A percentile compares a stretch with the other conserved stretches of the same genome.
These are phyloP conservation scores for Clavispora vitiphila DNA, from an alignment of 805 yeast species.

Conservation along the genomic window DNA sequence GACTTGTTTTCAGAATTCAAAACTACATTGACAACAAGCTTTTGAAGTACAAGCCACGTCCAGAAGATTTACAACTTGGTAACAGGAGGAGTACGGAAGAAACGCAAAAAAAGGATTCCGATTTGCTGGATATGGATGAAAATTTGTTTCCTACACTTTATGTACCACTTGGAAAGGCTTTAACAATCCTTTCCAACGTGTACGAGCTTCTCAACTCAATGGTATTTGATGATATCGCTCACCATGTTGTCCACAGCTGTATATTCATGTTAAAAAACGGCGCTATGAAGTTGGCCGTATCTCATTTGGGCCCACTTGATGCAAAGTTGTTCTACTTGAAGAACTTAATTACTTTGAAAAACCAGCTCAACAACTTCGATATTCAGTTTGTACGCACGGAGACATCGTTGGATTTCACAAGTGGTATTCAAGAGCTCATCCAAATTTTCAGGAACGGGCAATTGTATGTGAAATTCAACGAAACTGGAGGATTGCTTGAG, in stretches of 20 bases:
- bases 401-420: constrained; percentile 69
- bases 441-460: constrained; percentile 34
- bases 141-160: constrained; percentile 48
- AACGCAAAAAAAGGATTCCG: constrained; percentile 5
- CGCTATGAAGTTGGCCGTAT: constrained; percentile 37
- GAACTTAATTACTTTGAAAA: constrained; percentile 65
- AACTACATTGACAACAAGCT: constrained; percentile 65
- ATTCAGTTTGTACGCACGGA: constrained; percentile 72
- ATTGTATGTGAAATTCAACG: constrained; percentile 36
- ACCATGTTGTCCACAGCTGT: constrained; percentile 76
- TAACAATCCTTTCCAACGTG: constrained; percentile 67
- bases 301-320: constrained; percentile 49
- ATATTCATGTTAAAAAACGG: constrained; percentile 57
- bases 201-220: constrained; percentile 73
- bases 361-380: constrained; percentile 69
- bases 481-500: constrained; percentile 36
- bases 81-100: constrained; percentile 21
- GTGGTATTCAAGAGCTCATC: constrained; percentile 54
- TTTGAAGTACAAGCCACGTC: constrained; percentile 58
- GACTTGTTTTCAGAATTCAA: constrained; percentile 77
- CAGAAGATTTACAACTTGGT: constrained; percentile 63
- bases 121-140: constrained; percentile 28
- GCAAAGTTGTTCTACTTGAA: constrained; percentile 64
- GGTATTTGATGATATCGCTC: constrained; percentile 87
- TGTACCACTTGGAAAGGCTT: constrained; percentile 66